Conservation (phyloP, 305 asterid species). For the Rubia balearica region DNA sequence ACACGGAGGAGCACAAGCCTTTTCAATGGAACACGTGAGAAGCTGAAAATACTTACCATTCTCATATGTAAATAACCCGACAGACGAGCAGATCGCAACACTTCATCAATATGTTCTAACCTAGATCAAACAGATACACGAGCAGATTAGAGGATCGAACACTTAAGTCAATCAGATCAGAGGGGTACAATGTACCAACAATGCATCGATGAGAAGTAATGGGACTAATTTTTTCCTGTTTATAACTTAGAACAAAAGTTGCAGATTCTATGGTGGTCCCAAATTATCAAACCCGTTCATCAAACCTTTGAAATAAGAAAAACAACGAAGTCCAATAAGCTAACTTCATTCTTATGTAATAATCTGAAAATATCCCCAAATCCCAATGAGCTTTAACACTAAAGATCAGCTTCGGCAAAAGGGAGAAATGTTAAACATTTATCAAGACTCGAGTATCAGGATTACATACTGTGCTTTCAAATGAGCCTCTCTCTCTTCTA, state of each 20-base stretch:
- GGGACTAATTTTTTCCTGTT: not conserved
- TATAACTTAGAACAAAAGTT: not conserved
- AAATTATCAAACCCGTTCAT: too few species aligned
- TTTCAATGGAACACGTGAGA: not conserved
- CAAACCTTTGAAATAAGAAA: not conserved
- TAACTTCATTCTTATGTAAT: not conserved
- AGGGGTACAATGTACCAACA: not conserved
- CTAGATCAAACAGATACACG: conserved; percentile 28
- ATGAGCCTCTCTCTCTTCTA: conserved; percentile 86
- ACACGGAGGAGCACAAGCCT: conserved; percentile 3
- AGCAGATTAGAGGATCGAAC: conserved; percentile 2
- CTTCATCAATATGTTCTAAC: conserved; percentile 84
- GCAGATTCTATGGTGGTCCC: not conserved
- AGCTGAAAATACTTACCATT: conserved; percentile 36
- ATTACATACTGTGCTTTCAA: conserved; percentile 76
- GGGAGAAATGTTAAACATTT: not conserved
- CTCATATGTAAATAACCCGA: conserved; percentile 76
- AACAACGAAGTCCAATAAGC: not conserved
- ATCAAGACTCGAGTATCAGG: conserved; percentile 5
- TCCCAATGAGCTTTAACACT: too few species aligned
- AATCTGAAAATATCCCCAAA: not conserved
- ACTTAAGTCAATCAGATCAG: not conserved
- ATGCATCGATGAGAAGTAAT: not conserved
- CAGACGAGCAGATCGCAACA: conserved; percentile 70
- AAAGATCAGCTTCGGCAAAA: not conserved